phyloP scores from a whole-genome alignment of 2,329 filamentous ascomycete genomes.

The Cercospora citrullina region DNA sequence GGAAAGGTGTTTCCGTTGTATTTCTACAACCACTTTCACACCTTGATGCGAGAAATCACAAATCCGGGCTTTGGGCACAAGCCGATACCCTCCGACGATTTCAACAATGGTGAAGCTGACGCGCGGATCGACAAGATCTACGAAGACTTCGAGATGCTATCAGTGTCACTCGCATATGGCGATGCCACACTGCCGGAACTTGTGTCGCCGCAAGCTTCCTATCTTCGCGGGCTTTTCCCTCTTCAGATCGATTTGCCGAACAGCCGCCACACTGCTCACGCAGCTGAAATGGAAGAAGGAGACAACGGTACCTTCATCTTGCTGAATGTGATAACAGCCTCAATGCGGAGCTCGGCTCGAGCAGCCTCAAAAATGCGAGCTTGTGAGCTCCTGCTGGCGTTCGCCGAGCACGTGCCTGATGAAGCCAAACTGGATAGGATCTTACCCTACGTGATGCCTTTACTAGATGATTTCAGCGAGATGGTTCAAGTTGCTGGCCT shows the following conservation, averaged over 20 bases:
- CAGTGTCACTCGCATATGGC: constrained; percentile 82
- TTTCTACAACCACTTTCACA: constrained; percentile 95
- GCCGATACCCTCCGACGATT: constrained; percentile 65
- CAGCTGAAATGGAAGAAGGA: constrained; percentile 58
- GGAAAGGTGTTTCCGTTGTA: constrained; percentile 91
- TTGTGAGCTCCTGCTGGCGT: constrained; percentile 87
- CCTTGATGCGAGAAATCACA: constrained; percentile 95
- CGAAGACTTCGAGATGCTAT: constrained; percentile 96
- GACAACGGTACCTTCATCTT: constrained; percentile 95
- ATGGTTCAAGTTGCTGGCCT: constrained; percentile 83
- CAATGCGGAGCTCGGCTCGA: constrained; percentile 83
- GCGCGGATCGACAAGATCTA: constrained; percentile 92
- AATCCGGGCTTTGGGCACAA: constrained; percentile 80
- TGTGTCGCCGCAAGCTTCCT: constrained; percentile 29
- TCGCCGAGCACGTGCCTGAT: constrained; percentile 86
- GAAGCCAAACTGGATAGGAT: constrained; percentile 94
- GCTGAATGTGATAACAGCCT: constrained; percentile 82
- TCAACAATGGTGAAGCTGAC: constrained; percentile 82
- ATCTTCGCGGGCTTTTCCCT: constrained; percentile 68
- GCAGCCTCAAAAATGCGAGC: constrained; percentile 84
- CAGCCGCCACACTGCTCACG: constrained; percentile 69
- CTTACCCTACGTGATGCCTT: constrained; percentile 80
- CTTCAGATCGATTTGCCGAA: constrained; percentile 84
- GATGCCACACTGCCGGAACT: constrained; percentile 46
- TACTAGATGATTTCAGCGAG: constrained; percentile 80